Evolutionary conservation across 371 early-diverging fungal species (phyloP).

Genomic region (Haplosporangium sp.): DNA sequence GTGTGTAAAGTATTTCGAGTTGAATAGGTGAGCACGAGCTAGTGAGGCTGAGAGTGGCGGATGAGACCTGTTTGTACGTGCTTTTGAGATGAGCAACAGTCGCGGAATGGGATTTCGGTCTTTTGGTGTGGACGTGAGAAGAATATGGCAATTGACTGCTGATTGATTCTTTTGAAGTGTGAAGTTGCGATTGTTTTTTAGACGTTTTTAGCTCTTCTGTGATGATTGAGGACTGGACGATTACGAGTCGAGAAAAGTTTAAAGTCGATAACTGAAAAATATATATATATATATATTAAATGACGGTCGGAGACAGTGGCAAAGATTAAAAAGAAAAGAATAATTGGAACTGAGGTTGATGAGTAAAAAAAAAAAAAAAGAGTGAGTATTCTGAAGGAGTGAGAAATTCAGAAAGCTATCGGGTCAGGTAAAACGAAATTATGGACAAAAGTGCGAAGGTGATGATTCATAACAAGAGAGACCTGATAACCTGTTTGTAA

Average conservation of each 20-base stretch:
- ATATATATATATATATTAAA: too few species aligned
- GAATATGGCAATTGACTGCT: constrained; percentile 6
- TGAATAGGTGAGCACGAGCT: background rate
- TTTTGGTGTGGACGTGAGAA: constrained; percentile 14
- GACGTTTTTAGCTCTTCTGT: background rate
- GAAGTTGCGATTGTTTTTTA: background rate
- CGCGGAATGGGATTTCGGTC: constrained; percentile 7
- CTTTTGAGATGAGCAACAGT: background rate
- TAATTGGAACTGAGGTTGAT: too few species aligned
- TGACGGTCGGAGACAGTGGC: background rate
- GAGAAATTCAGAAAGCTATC: background rate
- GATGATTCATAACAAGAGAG: too few species aligned
- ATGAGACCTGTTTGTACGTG: constrained; percentile 12
- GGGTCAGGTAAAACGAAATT: background rate
- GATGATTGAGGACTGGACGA: background rate
- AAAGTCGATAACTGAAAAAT: background rate
- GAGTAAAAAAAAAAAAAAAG: background rate
- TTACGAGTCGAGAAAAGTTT: background rate
- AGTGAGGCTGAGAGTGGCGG: background rate
- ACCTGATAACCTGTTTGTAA: too few species aligned
- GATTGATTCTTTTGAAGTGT: background rate
- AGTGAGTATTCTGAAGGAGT: background rate
- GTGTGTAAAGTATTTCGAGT: background rate
- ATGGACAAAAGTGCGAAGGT: background rate
- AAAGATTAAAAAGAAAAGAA: background rate